phyloP scores from a whole-genome alignment of 208 protist genomes.

The Acanthamoeba culbertsoni region DNA sequence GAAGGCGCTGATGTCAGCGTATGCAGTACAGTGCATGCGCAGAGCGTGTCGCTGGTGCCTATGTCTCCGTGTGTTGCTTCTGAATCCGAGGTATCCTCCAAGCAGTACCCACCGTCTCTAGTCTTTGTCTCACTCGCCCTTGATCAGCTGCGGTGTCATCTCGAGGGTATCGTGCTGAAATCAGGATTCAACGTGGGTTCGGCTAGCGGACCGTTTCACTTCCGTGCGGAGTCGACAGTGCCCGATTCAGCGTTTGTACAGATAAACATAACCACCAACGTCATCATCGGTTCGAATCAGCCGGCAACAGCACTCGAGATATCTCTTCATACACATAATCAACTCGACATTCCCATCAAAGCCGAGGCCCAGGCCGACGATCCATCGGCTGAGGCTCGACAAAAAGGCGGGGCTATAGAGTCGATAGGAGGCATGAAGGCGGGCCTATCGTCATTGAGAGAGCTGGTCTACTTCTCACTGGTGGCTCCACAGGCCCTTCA shows the following conservation, averaged over 20 bases:
- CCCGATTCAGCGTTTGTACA: neutral
- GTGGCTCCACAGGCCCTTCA: neutral
- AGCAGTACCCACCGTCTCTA: neutral
- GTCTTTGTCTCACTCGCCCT: neutral
- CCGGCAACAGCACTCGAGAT: neutral
- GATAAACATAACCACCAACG: neutral
- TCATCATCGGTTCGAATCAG: neutral
- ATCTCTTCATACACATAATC: neutral
- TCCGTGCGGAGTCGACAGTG: neutral
- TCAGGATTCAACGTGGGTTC: neutral
- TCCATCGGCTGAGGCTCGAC: neutral
- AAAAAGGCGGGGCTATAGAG: neutral
- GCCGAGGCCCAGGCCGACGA: neutral
- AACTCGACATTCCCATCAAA: neutral
- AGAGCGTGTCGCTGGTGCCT: neutral
- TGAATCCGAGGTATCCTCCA: neutral
- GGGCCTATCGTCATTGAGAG: neutral
- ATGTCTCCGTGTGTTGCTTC: neutral
- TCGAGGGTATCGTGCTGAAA: neutral
- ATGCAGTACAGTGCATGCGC: neutral
- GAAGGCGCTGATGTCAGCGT: neutral
- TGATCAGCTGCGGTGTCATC: neutral
- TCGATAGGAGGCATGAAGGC: neutral
- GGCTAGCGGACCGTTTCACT: neutral
- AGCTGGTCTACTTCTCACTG: conserved; percentile 10